phyloP scores from a whole-genome alignment of 1,284 basidiomycete species.

The Meripilus lineatus region DNA sequence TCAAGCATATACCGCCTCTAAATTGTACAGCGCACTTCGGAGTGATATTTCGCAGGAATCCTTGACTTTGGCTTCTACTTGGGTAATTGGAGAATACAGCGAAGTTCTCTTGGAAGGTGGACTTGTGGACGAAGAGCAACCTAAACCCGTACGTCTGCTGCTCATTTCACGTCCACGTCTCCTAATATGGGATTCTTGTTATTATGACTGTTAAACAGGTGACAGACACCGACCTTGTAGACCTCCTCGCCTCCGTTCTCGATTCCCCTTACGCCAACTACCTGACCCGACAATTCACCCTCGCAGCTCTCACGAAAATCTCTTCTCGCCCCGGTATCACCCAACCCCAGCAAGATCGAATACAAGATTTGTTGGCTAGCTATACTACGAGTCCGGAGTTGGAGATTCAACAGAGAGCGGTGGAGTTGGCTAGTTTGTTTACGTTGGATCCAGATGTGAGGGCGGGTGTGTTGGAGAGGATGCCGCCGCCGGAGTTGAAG shows the following conservation, averaged over 20 bases:
- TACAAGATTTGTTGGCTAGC: slow-evolving; percentile 68
- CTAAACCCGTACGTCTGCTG: slow-evolving; percentile 52
- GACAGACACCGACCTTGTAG: slow-evolving; percentile 79
- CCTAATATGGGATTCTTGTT: no score
- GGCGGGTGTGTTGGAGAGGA: slow-evolving; percentile 92
- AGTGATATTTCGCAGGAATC: slow-evolving; percentile 96
- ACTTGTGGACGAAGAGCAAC: slow-evolving; percentile 83
- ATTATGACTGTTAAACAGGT: slow-evolving; percentile 39
- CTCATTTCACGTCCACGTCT: no score
- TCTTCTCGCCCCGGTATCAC: slow-evolving; percentile 71
- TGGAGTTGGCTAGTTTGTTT: slow-evolving; percentile 90
- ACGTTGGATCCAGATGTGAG: slow-evolving; percentile 63
- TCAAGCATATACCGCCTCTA: slow-evolving; percentile 93
- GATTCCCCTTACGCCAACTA: slow-evolving; percentile 95
- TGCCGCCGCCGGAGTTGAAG: slow-evolving; percentile 97
- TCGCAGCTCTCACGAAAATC: slow-evolving; percentile 89
- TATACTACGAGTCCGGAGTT: slow-evolving; percentile 87
- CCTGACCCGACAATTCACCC: slow-evolving; percentile 88
- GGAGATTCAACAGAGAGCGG: slow-evolving; percentile 93
- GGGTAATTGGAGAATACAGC: slow-evolving; percentile 97
- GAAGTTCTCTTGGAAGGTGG: slow-evolving; percentile 88
- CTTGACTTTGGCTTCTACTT: slow-evolving; percentile 88
- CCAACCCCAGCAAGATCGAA: slow-evolving; percentile 69
- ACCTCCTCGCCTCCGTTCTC: slow-evolving; percentile 83
- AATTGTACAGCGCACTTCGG: slow-evolving; percentile 85